Evolutionary conservation across 2,329 filamentous ascomycete species (phyloP).

Genomic region (Colletotrichum echinochloae): DNA sequence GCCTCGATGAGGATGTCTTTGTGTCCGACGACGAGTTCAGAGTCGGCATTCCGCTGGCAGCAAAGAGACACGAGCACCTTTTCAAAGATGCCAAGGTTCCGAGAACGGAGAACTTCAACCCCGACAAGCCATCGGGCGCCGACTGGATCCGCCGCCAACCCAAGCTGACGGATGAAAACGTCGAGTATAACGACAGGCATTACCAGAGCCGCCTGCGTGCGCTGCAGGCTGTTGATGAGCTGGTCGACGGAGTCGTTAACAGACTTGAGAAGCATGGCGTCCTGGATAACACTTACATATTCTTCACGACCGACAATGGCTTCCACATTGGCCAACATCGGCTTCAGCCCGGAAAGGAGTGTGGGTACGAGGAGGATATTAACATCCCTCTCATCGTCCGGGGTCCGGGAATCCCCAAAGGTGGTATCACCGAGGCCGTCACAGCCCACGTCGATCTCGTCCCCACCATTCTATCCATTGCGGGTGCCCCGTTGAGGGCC

Average conservation of each 20-base stretch:
- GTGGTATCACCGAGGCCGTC: constrained; percentile 52
- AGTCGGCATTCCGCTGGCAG: constrained; percentile 45
- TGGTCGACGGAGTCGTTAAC: constrained; percentile 55
- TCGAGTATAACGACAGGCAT: constrained; percentile 54
- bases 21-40: constrained; percentile 63
- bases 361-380: constrained; percentile 64
- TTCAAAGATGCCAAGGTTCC: constrained; percentile 71
- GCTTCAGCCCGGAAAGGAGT: constrained; percentile 63
- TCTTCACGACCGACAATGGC: constrained; percentile 66
- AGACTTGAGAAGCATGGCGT: constrained; percentile 48
- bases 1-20: constrained; percentile 65
- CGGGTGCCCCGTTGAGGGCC: constrained; percentile 49
- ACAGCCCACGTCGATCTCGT: constrained; percentile 67
- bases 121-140: constrained; percentile 55
- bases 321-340: constrained; percentile 67
- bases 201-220: constrained; percentile 57
- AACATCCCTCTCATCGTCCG: constrained; percentile 63
- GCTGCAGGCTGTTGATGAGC: constrained; percentile 60
- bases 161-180: constrained; percentile 46
- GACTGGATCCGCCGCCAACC: constrained; percentile 58
- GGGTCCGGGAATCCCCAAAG: constrained; percentile 59
- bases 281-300: constrained; percentile 60
- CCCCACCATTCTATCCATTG: constrained; percentile 63
- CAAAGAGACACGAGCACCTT: constrained; percentile 69
- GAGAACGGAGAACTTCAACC: constrained; percentile 75